Conservation (phyloP, 192 early-diverging fungal genomes). For the Coemansia sp. region DNA sequence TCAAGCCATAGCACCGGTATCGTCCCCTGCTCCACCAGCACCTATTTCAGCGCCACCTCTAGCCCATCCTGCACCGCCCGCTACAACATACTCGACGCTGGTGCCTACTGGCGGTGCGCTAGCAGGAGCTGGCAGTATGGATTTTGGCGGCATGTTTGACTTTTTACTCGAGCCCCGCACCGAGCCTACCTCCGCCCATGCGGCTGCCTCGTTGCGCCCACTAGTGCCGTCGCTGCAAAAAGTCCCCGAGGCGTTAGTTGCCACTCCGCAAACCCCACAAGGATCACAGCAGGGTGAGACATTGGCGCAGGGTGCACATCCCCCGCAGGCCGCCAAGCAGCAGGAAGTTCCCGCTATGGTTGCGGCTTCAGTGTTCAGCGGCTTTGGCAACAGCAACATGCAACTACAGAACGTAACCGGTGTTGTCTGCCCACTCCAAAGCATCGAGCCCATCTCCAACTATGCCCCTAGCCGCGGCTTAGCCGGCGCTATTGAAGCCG, state of each 20-base stretch:
- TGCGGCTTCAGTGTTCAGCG: background rate
- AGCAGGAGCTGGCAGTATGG: background rate
- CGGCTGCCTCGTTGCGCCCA: background rate
- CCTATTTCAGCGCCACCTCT: background rate
- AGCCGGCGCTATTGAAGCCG: background rate
- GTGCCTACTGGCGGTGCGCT: background rate
- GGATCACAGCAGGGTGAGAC: background rate
- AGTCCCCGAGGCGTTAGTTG: background rate
- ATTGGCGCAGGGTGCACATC: background rate
- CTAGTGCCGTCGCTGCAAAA: background rate
- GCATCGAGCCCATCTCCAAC: background rate
- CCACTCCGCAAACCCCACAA: background rate
- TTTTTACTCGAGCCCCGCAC: constrained; percentile 13
- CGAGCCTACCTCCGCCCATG: background rate
- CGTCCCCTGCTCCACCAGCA: background rate
- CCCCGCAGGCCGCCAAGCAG: background rate
- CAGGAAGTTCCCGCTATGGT: background rate
- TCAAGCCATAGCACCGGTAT: background rate
- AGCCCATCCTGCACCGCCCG: background rate
- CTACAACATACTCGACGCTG: background rate
- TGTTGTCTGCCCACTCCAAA: background rate
- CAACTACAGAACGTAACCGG: background rate
- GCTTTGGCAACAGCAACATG: background rate
- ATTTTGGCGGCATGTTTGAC: constrained; percentile 31
- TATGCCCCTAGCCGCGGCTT: background rate